Conservation (phyloP, 768 basidiomycete species). For the Kwoniella newhampshirensis region DNA sequence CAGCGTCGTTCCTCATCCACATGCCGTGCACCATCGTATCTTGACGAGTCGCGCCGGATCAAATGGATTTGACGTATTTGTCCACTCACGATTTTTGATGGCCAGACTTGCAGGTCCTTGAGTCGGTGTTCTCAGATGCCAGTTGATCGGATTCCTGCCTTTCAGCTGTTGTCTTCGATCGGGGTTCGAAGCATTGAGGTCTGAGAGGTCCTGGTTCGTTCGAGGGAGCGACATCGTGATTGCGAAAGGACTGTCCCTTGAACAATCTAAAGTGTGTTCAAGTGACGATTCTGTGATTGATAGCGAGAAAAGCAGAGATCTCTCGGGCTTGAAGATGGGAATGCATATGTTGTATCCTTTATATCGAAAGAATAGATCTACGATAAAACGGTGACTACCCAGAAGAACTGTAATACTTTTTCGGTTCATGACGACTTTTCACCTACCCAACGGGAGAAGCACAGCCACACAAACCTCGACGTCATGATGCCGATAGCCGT, state of each 20-base stretch:
- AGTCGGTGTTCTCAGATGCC: constrained; percentile 33
- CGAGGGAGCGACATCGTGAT: constrained; percentile 4
- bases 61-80: neutral
- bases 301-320: too few relatives aligned
- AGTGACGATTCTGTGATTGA: too few relatives aligned
- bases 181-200: neutral
- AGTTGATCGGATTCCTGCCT: constrained; percentile 26
- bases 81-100: constrained; percentile 48
- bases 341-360: neutral
- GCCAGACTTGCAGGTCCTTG: constrained; percentile 40
- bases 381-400: neutral
- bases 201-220: constrained; percentile 1
- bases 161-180: constrained; percentile 17
- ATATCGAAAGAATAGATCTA: neutral
- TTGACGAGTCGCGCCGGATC: too few relatives aligned
- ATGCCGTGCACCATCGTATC: neutral
- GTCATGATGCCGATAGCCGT: constrained; percentile 23
- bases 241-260: neutral
- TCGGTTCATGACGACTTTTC: too few relatives aligned
- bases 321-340: neutral
- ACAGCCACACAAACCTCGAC: constrained; percentile 7
- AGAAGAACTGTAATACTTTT: too few relatives aligned
- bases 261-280: too few relatives aligned
- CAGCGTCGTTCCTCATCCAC: neutral
- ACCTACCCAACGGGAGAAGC: too few relatives aligned